A percentile compares a stretch with the other conserved stretches of the same genome.
These are phyloP conservation scores for Ophiostoma ulmi DNA, from an alignment of 2,329 filamentous ascomycete genomes.

Conservation along the genomic window DNA sequence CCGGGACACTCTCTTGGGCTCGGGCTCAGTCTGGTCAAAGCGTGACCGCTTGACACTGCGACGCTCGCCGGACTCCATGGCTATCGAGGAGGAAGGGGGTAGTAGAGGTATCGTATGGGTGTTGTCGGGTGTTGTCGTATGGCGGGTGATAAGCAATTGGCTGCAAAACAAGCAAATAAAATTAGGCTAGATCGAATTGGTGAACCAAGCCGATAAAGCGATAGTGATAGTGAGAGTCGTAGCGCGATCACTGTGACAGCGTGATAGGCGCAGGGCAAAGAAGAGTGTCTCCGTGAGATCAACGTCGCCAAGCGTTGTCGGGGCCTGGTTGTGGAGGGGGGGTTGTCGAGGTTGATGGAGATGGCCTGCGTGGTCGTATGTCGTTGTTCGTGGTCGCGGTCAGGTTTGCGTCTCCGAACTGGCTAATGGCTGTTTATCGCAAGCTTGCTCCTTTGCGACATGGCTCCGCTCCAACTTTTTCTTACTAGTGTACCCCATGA, in stretches of 20 bases:
- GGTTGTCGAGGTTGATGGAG: not conserved
- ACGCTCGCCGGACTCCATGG: slow-evolving; percentile 55
- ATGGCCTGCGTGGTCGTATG: not conserved
- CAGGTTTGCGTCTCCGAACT: not conserved
- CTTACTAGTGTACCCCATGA: not conserved
- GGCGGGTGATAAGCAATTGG: not conserved
- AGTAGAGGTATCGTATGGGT: not conserved
- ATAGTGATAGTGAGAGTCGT: not conserved
- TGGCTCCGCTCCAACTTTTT: slow-evolving; percentile 11
- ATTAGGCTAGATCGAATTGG: not conserved
- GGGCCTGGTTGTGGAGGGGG: not conserved
- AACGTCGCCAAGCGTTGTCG: slow-evolving; percentile 2
- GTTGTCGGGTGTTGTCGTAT: not conserved
- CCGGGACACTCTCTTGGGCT: slow-evolving; percentile 68
- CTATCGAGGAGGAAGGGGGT: slow-evolving; percentile 14
- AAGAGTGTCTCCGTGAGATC: not conserved
- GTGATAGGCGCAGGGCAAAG: not conserved
- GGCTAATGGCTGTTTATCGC: slow-evolving; percentile 3
- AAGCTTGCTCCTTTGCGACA: slow-evolving; percentile 10
- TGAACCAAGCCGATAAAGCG: not conserved
- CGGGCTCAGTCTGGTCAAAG: slow-evolving; percentile 86
- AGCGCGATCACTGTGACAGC: not conserved
- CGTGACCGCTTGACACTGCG: slow-evolving; percentile 83
- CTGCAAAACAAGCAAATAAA: slow-evolving; percentile 13
- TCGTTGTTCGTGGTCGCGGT: not conserved